These are phyloP conservation scores for Spathaspora sp. DNA, from an alignment of 1,139 yeast genomes.

Conservation along the genomic window DNA sequence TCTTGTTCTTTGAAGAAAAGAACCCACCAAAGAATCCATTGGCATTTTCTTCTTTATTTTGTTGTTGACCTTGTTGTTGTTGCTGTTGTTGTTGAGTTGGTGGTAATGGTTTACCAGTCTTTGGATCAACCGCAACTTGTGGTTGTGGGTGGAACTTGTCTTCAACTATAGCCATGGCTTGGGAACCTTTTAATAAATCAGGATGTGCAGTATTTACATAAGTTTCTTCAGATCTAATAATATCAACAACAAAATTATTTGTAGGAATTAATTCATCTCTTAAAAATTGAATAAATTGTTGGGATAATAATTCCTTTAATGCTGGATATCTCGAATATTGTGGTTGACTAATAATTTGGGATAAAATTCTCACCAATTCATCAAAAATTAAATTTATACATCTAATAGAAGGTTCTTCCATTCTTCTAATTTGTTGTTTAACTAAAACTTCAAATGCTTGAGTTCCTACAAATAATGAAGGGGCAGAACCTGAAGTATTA, in stretches of 20 bases:
- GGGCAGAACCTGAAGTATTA: constrained; percentile 95
- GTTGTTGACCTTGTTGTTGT: constrained; percentile 23
- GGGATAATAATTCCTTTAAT: constrained; percentile 81
- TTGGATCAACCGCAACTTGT: constrained; percentile 84
- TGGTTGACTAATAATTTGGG: constrained; percentile 80
- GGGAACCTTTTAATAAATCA: constrained; percentile 89
- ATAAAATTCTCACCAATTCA: constrained; percentile 86
- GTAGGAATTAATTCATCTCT: constrained; percentile 84
- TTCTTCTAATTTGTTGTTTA: constrained; percentile 89
- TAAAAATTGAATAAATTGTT: constrained; percentile 75
- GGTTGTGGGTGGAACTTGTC: constrained; percentile 85
- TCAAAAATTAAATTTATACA: constrained; percentile 91
- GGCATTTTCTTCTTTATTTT: constrained; percentile 38
- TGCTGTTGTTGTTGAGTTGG: constrained; percentile 38
- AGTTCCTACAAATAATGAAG: constrained; percentile 96
- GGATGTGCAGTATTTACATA: constrained; percentile 98
- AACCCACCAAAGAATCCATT: constrained; percentile 93
- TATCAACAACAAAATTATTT: constrained; percentile 76
- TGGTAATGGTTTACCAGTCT: constrained; percentile 79
- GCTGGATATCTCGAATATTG: constrained; percentile 87
- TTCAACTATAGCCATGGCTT: constrained; percentile 92
- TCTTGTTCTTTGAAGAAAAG: constrained; percentile 88
- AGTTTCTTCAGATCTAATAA: constrained; percentile 83
- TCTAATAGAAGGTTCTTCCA: constrained; percentile 90
- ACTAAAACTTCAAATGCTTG: constrained; percentile 96